Evolutionary conservation across 371 early-diverging fungal genomes (phyloP).

Genomic region (Mortierella sp.): DNA sequence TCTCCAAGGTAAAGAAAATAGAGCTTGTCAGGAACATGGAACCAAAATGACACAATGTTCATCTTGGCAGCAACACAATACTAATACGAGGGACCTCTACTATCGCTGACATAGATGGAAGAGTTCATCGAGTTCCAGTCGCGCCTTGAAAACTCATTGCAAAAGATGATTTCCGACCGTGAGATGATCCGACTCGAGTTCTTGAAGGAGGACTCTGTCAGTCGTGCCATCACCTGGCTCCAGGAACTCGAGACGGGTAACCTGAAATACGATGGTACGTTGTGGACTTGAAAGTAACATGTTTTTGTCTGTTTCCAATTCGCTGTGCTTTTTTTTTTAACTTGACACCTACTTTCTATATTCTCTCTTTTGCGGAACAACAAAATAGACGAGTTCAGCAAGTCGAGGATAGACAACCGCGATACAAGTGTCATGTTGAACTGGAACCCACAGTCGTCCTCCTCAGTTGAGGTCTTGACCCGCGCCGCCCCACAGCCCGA

Average conservation of each 20-base stretch:
- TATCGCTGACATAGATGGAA: conserved; percentile 65
- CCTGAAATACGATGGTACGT: conserved; percentile 65
- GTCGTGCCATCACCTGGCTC: conserved; percentile 69
- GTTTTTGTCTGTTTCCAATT: too few species aligned
- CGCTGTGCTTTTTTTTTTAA: neutral
- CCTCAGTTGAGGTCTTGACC: conserved; percentile 60
- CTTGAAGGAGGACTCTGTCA: conserved; percentile 66
- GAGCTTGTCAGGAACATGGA: neutral
- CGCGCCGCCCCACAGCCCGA: conserved; percentile 61
- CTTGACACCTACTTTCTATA: neutral
- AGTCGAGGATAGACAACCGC: conserved; percentile 69
- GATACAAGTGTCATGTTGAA: conserved; percentile 73
- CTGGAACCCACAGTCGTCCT: conserved; percentile 62
- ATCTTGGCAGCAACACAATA: neutral
- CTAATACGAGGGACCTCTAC: neutral
- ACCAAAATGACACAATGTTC: neutral
- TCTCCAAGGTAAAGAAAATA: conserved; percentile 80
- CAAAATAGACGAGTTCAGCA: conserved; percentile 49
- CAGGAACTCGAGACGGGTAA: conserved; percentile 69
- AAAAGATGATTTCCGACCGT: conserved; percentile 72
- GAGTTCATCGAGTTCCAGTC: conserved; percentile 89
- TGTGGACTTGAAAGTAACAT: neutral
- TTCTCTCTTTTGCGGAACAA: neutral
- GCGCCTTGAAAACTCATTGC: conserved; percentile 80
- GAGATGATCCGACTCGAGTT: conserved; percentile 73